Evolutionary conservation across 2,329 filamentous ascomycete genomes (phyloP).

Genomic region (Dactylonectria estremocensis): DNA sequence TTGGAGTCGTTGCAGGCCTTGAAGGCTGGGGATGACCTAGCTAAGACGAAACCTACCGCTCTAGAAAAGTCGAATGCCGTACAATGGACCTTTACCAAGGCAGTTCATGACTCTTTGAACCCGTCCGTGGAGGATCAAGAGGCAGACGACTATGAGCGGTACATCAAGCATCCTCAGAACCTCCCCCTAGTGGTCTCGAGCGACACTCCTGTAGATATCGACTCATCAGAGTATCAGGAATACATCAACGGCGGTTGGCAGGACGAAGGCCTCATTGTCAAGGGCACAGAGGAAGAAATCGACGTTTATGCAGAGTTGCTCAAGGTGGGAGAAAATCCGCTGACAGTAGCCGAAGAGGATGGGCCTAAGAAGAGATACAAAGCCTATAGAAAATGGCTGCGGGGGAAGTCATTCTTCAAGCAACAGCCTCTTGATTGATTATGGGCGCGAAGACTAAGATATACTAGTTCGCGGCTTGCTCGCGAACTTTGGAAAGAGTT

Average conservation of each 20-base stretch:
- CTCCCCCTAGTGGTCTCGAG: conserved; percentile 86
- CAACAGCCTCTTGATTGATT: conserved; percentile 78
- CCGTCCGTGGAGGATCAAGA: conserved; percentile 85
- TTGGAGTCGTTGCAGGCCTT: conserved; percentile 38
- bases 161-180: conserved; percentile 90
- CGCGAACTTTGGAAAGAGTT: conserved; percentile 39
- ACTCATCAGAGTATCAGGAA: conserved; percentile 80
- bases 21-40: conserved; percentile 37
- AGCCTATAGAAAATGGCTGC: conserved; percentile 94
- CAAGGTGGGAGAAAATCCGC: conserved; percentile 82
- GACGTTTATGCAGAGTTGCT: conserved; percentile 83
- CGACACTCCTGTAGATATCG: conserved; percentile 73
- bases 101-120: conserved; percentile 88
- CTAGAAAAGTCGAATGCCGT: conserved; percentile 86
- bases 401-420: conserved; percentile 96
- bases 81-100: conserved; percentile 90
- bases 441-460: background rate
- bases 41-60: conserved; percentile 69
- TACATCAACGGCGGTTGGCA: conserved; percentile 82
- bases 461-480: conserved; percentile 1
- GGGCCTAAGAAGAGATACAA: conserved; percentile 95
- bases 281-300: conserved; percentile 62
- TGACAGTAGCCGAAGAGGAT: conserved; percentile 92
- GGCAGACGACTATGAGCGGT: conserved; percentile 88
- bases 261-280: conserved; percentile 69